A percentile compares a stretch with the other conserved stretches of the same genome.
phyloP scores from a whole-genome alignment of 192 early-diverging fungal species.

The Coemansia sp. region DNA sequence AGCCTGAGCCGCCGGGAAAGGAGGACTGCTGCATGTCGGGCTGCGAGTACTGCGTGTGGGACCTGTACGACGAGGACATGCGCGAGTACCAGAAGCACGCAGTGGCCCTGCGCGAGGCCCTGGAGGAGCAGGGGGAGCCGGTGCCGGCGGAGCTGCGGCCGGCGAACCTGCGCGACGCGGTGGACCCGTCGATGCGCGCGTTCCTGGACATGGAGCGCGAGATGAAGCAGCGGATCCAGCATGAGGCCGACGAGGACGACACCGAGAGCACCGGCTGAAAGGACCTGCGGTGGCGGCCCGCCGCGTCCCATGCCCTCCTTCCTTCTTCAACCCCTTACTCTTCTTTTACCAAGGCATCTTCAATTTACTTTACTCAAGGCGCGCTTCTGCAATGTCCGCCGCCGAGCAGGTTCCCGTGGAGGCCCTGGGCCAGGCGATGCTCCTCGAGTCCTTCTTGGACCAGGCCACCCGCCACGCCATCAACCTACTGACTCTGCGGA shows the following conservation, averaged over 20 bases:
- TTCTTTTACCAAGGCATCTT: not conserved
- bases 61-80: constrained; percentile 49
- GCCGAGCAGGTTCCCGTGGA: not conserved
- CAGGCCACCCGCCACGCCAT: constrained; percentile 26
- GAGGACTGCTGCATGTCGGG: constrained; percentile 42
- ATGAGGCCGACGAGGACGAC: constrained; percentile 20
- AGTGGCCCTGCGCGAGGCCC: constrained; percentile 9
- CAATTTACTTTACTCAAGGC: too few relatives aligned
- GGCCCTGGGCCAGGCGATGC: constrained; percentile 15
- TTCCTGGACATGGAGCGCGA: constrained; percentile 46
- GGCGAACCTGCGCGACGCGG: constrained; percentile 24
- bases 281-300: too few relatives aligned
- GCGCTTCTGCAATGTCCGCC: not conserved
- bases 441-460: constrained; percentile 38
- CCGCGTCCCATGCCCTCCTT: too few relatives aligned
- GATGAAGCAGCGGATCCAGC: constrained; percentile 33
- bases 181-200: constrained; percentile 46
- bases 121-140: constrained; percentile 18
- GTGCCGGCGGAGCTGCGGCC: constrained; percentile 30
- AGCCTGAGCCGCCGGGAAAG: constrained; percentile 41
- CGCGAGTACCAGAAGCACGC: constrained; percentile 43
- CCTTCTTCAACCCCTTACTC: too few relatives aligned
- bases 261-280: too few relatives aligned
- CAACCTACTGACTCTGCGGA: constrained; percentile 14
- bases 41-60: constrained; percentile 50